phyloP scores from a whole-genome alignment of 306 rosid genomes.

The Leucaena leucocephala region DNA sequence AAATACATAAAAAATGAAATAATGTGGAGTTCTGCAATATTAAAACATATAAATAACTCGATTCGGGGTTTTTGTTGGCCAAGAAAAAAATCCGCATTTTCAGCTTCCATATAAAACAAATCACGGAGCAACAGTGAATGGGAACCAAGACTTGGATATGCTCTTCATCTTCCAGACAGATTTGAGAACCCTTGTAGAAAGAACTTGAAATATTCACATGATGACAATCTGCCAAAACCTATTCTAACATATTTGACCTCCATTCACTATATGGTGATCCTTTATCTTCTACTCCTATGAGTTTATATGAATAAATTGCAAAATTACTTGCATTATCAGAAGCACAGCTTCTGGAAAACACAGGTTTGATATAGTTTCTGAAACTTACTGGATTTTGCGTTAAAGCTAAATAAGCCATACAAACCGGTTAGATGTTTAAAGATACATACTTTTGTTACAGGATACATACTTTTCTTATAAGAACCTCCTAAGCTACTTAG shows the following conservation, averaged over 20 bases:
- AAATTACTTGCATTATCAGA: background rate
- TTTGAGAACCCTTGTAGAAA: background rate
- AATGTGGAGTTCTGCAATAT: background rate
- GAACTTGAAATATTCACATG: background rate
- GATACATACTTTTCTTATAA: too few species aligned
- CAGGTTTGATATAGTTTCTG: background rate
- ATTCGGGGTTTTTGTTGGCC: background rate
- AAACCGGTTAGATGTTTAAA: too few species aligned
- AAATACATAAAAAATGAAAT: background rate
- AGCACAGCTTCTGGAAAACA: background rate
- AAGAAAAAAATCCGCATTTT: background rate
- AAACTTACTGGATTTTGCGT: background rate
- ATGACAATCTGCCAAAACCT: background rate
- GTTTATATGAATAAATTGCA: too few species aligned
- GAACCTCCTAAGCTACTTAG: too few species aligned
- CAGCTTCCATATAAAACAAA: background rate
- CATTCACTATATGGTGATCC: background rate
- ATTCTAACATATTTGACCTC: background rate
- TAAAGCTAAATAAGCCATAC: background rate
- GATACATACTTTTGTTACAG: too few species aligned
- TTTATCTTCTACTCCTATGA: background rate
- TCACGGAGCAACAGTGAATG: background rate
- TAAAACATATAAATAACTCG: background rate
- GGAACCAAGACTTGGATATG: background rate
- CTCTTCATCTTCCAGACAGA: background rate